Evolutionary conservation across 1,139 yeast species (phyloP).

Genomic region (Kurtzmaniella quercitrusa): DNA sequence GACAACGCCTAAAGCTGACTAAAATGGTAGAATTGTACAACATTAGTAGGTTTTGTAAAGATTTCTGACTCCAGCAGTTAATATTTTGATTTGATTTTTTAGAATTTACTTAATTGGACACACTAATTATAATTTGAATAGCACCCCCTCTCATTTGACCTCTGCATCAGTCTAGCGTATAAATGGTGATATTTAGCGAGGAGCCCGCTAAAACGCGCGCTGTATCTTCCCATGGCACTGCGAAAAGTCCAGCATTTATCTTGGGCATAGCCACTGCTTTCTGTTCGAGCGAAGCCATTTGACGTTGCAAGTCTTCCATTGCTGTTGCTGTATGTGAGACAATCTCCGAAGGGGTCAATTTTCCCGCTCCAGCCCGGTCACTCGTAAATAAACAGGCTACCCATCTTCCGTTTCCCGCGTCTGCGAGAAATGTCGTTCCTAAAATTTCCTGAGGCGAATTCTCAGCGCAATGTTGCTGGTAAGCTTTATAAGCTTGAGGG

Average conservation of each 20-base stretch:
- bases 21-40: too few relatives aligned
- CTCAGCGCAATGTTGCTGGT: slow-evolving; percentile 45
- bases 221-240: slow-evolving; percentile 74
- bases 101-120: too few relatives aligned
- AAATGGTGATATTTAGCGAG: slow-evolving; percentile 38
- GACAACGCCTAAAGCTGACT: too few relatives aligned
- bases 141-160: too few relatives aligned
- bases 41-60: too few relatives aligned
- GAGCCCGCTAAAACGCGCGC: slow-evolving; percentile 41
- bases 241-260: slow-evolving; percentile 76
- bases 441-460: slow-evolving; percentile 32
- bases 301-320: slow-evolving; percentile 39
- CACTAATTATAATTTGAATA: too few relatives aligned
- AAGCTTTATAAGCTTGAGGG: slow-evolving; percentile 48
- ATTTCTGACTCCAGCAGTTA: too few relatives aligned
- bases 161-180: slow-evolving; percentile 13
- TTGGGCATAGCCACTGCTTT: slow-evolving; percentile 58
- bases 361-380: slow-evolving; percentile 34
- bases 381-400: slow-evolving; percentile 72
- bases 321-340: slow-evolving; percentile 46
- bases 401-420: slow-evolving; percentile 26
- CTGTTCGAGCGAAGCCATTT: slow-evolving; percentile 15
- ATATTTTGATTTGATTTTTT: too few relatives aligned
- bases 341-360: slow-evolving; percentile 33
- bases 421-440: slow-evolving; percentile 53